These are phyloP conservation scores for Crepidotus variabilis DNA, from an alignment of 768 basidiomycete genomes.

Conservation along the genomic window DNA sequence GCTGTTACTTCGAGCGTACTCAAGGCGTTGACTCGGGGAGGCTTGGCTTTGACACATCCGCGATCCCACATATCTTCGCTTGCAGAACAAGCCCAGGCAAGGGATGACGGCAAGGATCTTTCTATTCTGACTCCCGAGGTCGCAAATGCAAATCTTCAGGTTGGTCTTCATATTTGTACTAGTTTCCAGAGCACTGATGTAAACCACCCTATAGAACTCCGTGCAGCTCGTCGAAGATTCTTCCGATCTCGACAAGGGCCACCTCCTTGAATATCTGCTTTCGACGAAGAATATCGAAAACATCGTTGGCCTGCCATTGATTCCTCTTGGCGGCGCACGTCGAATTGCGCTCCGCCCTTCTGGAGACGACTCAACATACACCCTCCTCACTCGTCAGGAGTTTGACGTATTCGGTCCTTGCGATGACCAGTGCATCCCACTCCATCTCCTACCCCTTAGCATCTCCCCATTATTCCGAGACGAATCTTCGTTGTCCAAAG, in stretches of 20 bases:
- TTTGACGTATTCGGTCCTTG: slow-evolving; percentile 21
- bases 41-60: slow-evolving; percentile 31
- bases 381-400: slow-evolving; percentile 27
- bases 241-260: slow-evolving; percentile 2
- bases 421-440: slow-evolving; percentile 27
- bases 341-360: slow-evolving; percentile 15
- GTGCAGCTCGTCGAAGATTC: slow-evolving; percentile 7
- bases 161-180: slow-evolving; percentile 6
- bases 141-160: slow-evolving; percentile 27
- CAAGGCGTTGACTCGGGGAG: slow-evolving; percentile 25
- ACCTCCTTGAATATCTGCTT: slow-evolving; percentile 31
- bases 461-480: slow-evolving; percentile 19
- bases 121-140: slow-evolving; percentile 22
- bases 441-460: slow-evolving; percentile 21
- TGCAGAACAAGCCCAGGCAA: slow-evolving; percentile 9
- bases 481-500: slow-evolving; percentile 13
- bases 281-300: slow-evolving; percentile 26
- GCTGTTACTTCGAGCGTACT: slow-evolving; percentile 18
- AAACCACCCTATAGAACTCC: slow-evolving; percentile 10
- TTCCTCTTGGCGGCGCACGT: slow-evolving; percentile 23
- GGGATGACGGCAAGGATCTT: slow-evolving; percentile 9
- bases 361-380: slow-evolving; percentile 8
- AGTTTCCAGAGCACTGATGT: background rate
- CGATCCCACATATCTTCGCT: slow-evolving; percentile 30
- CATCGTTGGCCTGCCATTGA: slow-evolving; percentile 33